phyloP scores from a whole-genome alignment of 257 asterid genomes.

The Misopates orontium region DNA sequence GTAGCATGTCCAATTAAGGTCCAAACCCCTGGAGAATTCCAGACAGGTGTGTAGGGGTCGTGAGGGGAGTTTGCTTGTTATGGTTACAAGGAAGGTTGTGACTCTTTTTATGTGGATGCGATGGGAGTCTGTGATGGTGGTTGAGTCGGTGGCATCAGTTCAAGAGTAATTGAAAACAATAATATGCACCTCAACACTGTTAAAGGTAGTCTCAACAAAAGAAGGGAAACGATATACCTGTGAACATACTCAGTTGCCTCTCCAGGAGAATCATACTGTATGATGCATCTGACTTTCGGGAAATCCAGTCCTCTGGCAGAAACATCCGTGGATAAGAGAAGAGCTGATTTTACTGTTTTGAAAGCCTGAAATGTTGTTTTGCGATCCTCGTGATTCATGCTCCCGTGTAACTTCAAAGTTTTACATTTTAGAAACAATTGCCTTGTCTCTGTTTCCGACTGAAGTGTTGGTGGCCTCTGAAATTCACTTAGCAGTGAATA shows the following conservation, averaged over 20 bases:
- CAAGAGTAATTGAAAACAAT: background rate
- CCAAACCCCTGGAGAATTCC: too few species aligned
- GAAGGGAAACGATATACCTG: slow-evolving; percentile 52
- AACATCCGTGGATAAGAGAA: slow-evolving; percentile 87
- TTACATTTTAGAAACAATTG: slow-evolving; percentile 70
- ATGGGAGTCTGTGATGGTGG: too few species aligned
- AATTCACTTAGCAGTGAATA: slow-evolving; percentile 65
- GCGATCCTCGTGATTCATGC: slow-evolving; percentile 85
- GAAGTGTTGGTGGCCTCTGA: slow-evolving; percentile 46
- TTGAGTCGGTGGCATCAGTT: too few species aligned
- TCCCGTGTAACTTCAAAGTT: slow-evolving; percentile 77
- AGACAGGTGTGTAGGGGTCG: too few species aligned
- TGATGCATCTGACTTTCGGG: slow-evolving; percentile 91
- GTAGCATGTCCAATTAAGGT: too few species aligned
- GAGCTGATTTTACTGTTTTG: slow-evolving; percentile 81
- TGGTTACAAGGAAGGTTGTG: too few species aligned
- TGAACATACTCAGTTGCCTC: slow-evolving; percentile 99
- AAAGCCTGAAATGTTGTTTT: slow-evolving; percentile 77
- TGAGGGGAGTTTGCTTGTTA: too few species aligned
- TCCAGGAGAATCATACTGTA: slow-evolving; percentile 98
- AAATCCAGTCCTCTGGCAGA: slow-evolving; percentile 96
- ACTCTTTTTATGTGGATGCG: too few species aligned
- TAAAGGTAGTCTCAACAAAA: background rate
- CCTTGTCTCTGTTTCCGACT: slow-evolving; percentile 51
- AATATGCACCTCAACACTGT: background rate